Evolutionary conservation across 495 filamentous ascomycete genomes (phyloP).

Genomic region (Bacidia rubella): DNA sequence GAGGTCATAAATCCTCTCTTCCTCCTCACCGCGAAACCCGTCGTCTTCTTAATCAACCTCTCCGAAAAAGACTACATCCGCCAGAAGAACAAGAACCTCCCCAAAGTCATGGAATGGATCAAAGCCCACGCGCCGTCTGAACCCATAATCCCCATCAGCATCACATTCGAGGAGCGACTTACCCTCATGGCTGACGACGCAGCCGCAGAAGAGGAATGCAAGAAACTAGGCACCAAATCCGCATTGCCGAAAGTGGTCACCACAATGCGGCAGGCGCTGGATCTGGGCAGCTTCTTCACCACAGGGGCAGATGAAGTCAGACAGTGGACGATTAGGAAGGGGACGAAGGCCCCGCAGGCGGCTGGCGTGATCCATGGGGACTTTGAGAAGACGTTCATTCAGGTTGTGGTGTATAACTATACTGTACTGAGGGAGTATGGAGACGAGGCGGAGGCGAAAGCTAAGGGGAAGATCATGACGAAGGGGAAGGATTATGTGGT

Average conservation of each 20-base stretch:
- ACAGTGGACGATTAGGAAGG: constrained; percentile 96
- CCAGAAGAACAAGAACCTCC: constrained; percentile 98
- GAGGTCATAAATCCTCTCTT: constrained; percentile 95
- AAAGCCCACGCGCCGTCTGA: constrained; percentile 78
- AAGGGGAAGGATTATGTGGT: constrained; percentile 98
- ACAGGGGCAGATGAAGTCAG: constrained; percentile 92
- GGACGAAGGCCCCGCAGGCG: constrained; percentile 91
- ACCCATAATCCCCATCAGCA: constrained; percentile 83
- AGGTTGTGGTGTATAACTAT: constrained; percentile 79
- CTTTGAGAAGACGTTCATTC: constrained; percentile 99
- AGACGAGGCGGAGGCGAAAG: constrained; percentile 66
- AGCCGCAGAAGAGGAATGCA: constrained; percentile 78
- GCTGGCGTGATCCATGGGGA: constrained; percentile 94
- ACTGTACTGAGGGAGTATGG: constrained; percentile 54
- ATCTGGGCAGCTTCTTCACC: constrained; percentile 92
- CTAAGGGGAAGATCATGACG: constrained; percentile 91
- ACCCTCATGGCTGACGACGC: constrained; percentile 61
- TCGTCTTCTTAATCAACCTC: constrained; percentile 94
- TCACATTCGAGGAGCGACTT: constrained; percentile 84
- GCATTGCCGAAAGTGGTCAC: constrained; percentile 84
- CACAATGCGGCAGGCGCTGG: constrained; percentile 86
- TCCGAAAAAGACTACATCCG: constrained; percentile 95
- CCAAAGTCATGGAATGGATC: constrained; percentile 86
- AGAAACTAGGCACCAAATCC: constrained; percentile 74
- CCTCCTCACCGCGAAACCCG: constrained; percentile 91